Evolutionary conservation across 345 rosid genomes (phyloP), one percentile per base, ranked within the genome.

Genomic region (Euphorbia lathyris): DNA sequence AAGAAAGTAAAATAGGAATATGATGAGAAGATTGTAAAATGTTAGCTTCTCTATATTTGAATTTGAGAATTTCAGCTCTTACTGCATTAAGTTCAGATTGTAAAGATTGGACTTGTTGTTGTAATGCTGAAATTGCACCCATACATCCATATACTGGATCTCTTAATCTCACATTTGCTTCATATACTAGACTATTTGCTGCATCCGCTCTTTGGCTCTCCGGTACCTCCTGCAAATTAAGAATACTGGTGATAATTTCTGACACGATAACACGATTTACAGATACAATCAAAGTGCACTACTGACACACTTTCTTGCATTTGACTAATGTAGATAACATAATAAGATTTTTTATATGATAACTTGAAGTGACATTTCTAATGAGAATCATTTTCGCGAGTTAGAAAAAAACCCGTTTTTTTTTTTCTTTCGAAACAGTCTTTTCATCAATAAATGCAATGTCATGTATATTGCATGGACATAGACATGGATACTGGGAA

Each of bases 61-160:
- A 90, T 76, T 87, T 94, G 47, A 90, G 76, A 47, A 95, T 88
- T 80, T 95, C 97, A 3, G 86, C 66, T 78, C 96, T 84, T 47
- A 90, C 89, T 38, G 90, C 89, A 58, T 83, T 83, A 53, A 95
- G 83, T 76, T 95, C 96, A 26, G 86, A 78, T 81, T 92, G 92
- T 70, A 95, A 80, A 50, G 88, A 77, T 78, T 95, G 97, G 40
- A 95, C 77, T 82, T 91, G 96, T 45, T 95, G 99, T 51, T 95
- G 97, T 69, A 95, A 77, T 47, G 93, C 85, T 65, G 96, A 95
- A 47, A 95, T 91, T 69, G 96, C 99, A 50, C 99, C 98, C 96
- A 90, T 87, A 85, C 99, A 91, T 9, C 99, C 99, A 65, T 95
- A 90, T 30, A 95, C 90, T 0, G 99, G 97, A 76, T 95, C 99